phyloP scores from a whole-genome alignment of 192 early-diverging fungal genomes.

The Coemansia sp. region DNA sequence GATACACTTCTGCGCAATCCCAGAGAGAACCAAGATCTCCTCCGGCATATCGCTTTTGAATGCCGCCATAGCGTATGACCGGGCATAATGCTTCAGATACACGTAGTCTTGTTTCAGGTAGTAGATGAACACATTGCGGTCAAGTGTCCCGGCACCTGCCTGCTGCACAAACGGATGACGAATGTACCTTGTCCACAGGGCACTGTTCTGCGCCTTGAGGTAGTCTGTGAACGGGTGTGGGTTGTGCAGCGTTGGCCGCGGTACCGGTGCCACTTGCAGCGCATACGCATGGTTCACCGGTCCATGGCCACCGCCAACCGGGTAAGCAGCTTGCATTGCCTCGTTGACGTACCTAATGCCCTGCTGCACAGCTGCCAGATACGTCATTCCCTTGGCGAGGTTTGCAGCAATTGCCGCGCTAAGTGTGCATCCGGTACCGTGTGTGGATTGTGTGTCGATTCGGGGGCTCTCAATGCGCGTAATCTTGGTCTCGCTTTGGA shows the following conservation, averaged over 20 bases:
- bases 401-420: constrained; percentile 77
- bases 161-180: constrained; percentile 74
- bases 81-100: constrained; percentile 77
- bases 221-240: constrained; percentile 56
- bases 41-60: constrained; percentile 67
- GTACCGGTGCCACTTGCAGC: constrained; percentile 4
- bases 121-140: constrained; percentile 67
- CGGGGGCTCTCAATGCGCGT: constrained; percentile 58
- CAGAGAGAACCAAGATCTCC: constrained; percentile 60
- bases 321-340: constrained; percentile 62
- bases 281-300: constrained; percentile 69
- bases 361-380: constrained; percentile 56
- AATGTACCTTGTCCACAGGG: constrained; percentile 65
- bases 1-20: constrained; percentile 66
- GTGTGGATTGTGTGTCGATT: constrained; percentile 70
- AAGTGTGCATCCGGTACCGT: constrained; percentile 88
- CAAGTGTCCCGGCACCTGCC: constrained; percentile 74
- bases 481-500: constrained; percentile 37
- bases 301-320: constrained; percentile 69
- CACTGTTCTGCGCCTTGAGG: constrained; percentile 27
- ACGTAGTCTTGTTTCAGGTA: constrained; percentile 86
- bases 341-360: constrained; percentile 65
- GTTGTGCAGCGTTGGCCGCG: constrained; percentile 47
- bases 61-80: constrained; percentile 71
- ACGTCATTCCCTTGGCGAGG: constrained; percentile 59